Base-by-base conservation (phyloP, 78 protist species). In the Polysphondylium violaceum region DNA sequence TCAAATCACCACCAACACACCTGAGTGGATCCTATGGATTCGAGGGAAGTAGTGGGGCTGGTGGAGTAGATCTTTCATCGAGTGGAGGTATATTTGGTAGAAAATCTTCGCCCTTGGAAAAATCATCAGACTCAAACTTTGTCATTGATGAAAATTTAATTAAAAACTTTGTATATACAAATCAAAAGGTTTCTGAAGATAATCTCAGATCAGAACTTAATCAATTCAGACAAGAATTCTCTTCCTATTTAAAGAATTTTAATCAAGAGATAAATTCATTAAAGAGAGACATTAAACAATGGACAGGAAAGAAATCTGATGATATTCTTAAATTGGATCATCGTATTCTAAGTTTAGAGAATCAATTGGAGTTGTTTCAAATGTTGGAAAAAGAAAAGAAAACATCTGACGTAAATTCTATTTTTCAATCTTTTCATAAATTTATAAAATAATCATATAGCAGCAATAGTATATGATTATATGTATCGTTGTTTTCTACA, bases 201-300 rank as follows among this genome's bases (percentile, higher is more conserved):
- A 11, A 12, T 31, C 29, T 72, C 27, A 43, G 63, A 36, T 33
- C 21, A 19, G 78, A 72, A 72, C 21, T 72, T 36, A 44, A 21
- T 72, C 78, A 72, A 21, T 50, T 72, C 51, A 33, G 78, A 50
- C 12, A n/a, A 4, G 78, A 72, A 23, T 72, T 72, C 51, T 44
- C 78, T 33, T 50, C 44, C 21, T 50, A 72, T 51, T 23, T 72
- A 41, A 72, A 72, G 51, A 40, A 29, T 33, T 31, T 72, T 12
- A 72, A 72, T 33, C 3, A 50, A 0, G 89, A 79, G 6, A 16
- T 65, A 2, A 67, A 50, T 38, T 33, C 50, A 23, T 33, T 79
- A 61, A 79, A 79, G 27, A 56, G 89, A 11, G 89, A 79, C 59
- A 67, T 83, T 2, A 9, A 73, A 36, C 81, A 83, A 14, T 83